Percentiles rank a stretch among this genome's conserved stretches.
Conservation (phyloP, 1,284 basidiomycete species). For the Pseudozyma sp. region DNA sequence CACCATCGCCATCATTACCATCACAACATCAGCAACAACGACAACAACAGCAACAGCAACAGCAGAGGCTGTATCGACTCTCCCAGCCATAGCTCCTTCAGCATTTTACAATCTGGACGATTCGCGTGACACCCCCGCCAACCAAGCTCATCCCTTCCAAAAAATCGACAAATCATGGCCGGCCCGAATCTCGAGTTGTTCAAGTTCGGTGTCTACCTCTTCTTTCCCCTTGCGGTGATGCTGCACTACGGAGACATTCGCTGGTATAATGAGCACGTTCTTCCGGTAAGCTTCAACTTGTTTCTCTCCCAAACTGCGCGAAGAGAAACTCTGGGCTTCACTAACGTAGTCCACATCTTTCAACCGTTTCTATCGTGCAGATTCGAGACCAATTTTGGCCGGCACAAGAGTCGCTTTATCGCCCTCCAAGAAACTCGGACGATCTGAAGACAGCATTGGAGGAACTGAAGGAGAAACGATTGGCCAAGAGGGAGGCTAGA, state of each 20-base stretch:
- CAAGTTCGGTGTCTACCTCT: constrained; percentile 74
- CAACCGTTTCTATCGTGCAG: constrained; percentile 1
- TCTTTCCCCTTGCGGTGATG: constrained; percentile 85
- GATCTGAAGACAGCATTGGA: constrained; percentile 49
- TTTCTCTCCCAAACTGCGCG: too few relatives aligned
- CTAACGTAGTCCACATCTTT: constrained; percentile 6
- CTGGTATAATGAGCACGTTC: constrained; percentile 84
- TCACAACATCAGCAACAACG: not conserved
- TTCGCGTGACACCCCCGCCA: not conserved
- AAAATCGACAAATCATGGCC: constrained; percentile 73
- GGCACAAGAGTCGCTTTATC: constrained; percentile 50
- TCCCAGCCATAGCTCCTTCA: too few relatives aligned
- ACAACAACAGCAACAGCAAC: not conserved
- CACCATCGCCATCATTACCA: not conserved
- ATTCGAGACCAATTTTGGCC: constrained; percentile 64
- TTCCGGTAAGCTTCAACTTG: constrained; percentile 75
- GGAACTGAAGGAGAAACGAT: constrained; percentile 47
- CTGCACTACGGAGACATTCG: constrained; percentile 84
- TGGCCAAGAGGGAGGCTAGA: constrained; percentile 47
- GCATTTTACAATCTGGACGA: too few relatives aligned
- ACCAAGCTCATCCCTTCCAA: not conserved
- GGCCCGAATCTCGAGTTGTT: constrained; percentile 75
- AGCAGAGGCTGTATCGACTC: not conserved
- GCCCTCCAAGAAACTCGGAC: constrained; percentile 49
- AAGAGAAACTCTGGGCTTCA: not conserved